A percentile compares a stretch with the other conserved stretches of the same genome.
Evolutionary conservation across 139 green algal species (phyloP).

Genomic region (Closterium sp.): DNA sequence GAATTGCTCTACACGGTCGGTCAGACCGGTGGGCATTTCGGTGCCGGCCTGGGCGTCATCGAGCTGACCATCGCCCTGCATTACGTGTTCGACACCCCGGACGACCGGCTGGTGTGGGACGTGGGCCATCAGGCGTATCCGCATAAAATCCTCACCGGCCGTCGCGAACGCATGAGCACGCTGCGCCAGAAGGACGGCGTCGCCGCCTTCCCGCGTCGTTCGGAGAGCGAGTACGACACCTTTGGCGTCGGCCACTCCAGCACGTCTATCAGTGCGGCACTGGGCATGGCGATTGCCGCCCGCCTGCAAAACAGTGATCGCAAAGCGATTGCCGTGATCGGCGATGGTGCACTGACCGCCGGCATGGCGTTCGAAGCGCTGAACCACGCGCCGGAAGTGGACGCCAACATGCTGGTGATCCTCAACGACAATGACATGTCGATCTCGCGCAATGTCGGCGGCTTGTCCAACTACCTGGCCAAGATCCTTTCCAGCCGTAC

Average conservation of each 20-base stretch:
- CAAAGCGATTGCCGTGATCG: slow-evolving; percentile 1
- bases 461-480: neutral
- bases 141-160: neutral
- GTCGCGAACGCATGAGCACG: neutral
- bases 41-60: neutral
- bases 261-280: neutral
- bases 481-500: neutral
- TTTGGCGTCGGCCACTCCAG: neutral
- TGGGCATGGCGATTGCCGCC: neutral
- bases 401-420: neutral
- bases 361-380: slow-evolving; percentile 3
- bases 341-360: neutral
- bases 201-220: neutral
- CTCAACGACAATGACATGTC: slow-evolving; percentile 5
- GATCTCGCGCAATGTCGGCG: neutral
- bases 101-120: neutral
- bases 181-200: neutral
- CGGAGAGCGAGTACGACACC: neutral
- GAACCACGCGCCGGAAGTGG: neutral
- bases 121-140: neutral
- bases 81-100: neutral
- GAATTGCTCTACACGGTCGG: too few species aligned
- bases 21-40: neutral
- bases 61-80: neutral
- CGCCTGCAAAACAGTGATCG: neutral